Evolutionary conservation across 495 filamentous ascomycete genomes (phyloP), one percentile per base, ranked within the genome.

Genomic region (Penicillium goetzii): DNA sequence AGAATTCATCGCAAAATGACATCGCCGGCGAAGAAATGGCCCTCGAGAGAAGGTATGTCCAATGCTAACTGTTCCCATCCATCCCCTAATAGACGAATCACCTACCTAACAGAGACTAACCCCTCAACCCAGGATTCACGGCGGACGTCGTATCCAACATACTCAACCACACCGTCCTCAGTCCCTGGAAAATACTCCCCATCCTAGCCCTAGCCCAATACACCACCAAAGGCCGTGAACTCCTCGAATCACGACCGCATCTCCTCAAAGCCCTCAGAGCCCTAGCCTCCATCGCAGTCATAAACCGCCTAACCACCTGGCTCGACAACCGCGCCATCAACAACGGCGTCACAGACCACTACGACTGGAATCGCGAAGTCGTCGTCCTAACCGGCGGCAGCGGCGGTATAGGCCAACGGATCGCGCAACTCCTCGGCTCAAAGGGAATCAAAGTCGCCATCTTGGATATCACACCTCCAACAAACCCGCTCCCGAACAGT

Each of bases 381-480:
- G 84, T 90, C 9, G 74, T 92, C 21, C 80, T 92, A 51, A 92
- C 89, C 0, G 90, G 90, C 15, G 90, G 89, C 7, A 85, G 86
- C 49, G 83, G 83, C 54, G 90, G 89, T 0, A 90, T 92, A 66
- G 89, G 90, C 11, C 83, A 79, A 25, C 73, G 81, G 11, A 76
- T 90, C 8, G 89, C 89, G 6, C 77, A 80, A 58, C 72, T 88
- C 17, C 77, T 93, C 2, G 86, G 84, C 8, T 81, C 85, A 64
- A 70, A 69, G 38, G 81, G 81, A 1, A 80, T 88, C 61, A 88
- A 84, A 66, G 85, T 90, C 17, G 86, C 85, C 7, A 86, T 92
- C 28, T 72, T 92, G n/a, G 90, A 93, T 75, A 83, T 92, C 56
- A 81, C 86, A 59, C 76, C 82, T 2, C 78, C 89, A 66, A 81